Conservation (phyloP, 2,329 filamentous ascomycete genomes). For the Emmonsia crescens region DNA sequence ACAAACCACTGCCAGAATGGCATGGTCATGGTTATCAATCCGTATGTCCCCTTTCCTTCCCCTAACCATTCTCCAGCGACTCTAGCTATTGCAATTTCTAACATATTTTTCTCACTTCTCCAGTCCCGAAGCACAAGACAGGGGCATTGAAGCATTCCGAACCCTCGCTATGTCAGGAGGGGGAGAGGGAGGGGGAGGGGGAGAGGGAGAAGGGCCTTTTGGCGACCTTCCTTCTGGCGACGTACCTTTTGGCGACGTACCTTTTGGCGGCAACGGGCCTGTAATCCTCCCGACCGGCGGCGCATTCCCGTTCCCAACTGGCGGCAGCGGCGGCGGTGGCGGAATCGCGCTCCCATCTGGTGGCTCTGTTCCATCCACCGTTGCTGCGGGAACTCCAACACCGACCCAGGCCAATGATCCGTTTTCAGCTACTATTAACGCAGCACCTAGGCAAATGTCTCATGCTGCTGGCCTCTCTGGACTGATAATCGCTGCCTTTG, state of each 20-base stretch:
- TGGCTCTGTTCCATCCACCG: background rate
- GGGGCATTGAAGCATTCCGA: constrained; percentile 6
- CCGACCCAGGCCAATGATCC: background rate
- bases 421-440: constrained; percentile 3
- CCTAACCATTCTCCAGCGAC: background rate
- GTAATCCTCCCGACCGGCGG: constrained; percentile 1
- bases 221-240: no score
- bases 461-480: constrained; percentile 5
- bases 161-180: constrained; percentile 4
- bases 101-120: background rate
- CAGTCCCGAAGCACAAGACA: constrained; percentile 7
- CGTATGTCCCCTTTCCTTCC: constrained; percentile 40
- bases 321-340: background rate
- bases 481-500: constrained; percentile 6
- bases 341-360: background rate
- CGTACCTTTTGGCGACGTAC: no score
- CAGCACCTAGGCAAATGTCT: constrained; percentile 3
- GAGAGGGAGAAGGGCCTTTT: no score
- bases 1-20: constrained; percentile 61
- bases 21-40: constrained; percentile 69
- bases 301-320: background rate
- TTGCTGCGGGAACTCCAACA: background rate
- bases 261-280: background rate
- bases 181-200: no score
- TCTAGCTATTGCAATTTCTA: background rate